Evolutionary conservation across 2,329 filamentous ascomycete species (phyloP), one percentile per base, ranked within the genome.

Genomic region (Teratosphaeria pseudoeucalypti): DNA sequence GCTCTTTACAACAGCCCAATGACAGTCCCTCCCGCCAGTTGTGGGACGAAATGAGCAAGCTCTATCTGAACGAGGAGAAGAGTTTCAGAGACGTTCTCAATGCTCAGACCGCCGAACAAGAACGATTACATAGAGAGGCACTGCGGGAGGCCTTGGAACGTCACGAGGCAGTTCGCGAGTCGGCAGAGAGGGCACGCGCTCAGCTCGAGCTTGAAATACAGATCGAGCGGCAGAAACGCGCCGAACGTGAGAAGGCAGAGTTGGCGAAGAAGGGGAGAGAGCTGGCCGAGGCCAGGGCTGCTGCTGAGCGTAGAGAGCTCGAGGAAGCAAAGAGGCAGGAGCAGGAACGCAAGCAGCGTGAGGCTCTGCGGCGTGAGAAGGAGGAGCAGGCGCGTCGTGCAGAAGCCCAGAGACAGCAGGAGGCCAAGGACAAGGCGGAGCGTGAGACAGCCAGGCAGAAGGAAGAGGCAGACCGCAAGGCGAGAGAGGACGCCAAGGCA

Each of bases 71-170:
- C 34, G 73, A 73, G 9, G 75, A 78, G 56, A 71, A 71, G 2
- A 69, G 74, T 9, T 82, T 82, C 61, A 77, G 84, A 52, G 80
- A 84, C 26, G 80, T 78, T 27, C 81, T 89, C 32, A 85, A 90
- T 60, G 77, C 78, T 49, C 81, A 84, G 57, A 79, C 82, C 34
- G 80, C 82, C 39, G 85, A 88, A 63, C 82, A 81, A 37, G 85
- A 86, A 68, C 76, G 81, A 56, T 79, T 78, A 58, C 86, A 90
- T 69, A 79, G 39, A 49, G 81, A 85, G 65, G 86, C 87, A 14
- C 80, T 92, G 16, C 82, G 82, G 54, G 81, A 82, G 54, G 86
- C 86, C 3, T 83, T 83, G 55, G 78, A 79, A 14, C 82, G 87
- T 67, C 88, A 91, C 70, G 82, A 88, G 43, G 79, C 82, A 32